Base-by-base conservation (phyloP, 192 early-diverging fungal species). In the Rhizoclosmatium sp. region DNA sequence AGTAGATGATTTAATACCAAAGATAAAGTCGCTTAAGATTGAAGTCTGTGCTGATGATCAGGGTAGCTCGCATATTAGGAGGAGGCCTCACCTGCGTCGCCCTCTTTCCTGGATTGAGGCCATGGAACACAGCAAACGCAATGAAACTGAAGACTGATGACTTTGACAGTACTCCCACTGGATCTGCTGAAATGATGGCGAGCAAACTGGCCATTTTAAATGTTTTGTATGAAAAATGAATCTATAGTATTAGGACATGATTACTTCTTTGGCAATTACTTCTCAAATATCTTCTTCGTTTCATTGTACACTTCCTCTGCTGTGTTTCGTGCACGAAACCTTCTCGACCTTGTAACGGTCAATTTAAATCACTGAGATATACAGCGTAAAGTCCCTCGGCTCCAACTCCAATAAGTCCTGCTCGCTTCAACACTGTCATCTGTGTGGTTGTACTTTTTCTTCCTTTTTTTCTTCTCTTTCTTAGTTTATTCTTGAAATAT, bases 341-440 rank as follows among this genome's bases (percentile, higher is more conserved):
- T 88, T 93, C 65, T 92, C 87, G 42, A 98, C 95, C 86, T 96
- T 98, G 49, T 89, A 88, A 49, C 82, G 88, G 82, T 92, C 97
- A 51, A 93, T 82, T 61, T 93, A 92, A 74, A 99, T 93, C 3
- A 99, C 98, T 4, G 96, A 31, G 31, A 31, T 31, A 31, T 31
- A 31, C 31, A 31, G 31, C 31, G 31, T 31, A 31, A 31, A 31
- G 31, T 31, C 31, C 31, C 31, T 31, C 31, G 31, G 31, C 31
- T 31, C 31, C 31, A 31, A 31, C 31, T 31, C 31, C 31, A 31
- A 31, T 31, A 31, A 31, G 31, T 31, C 31, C 31, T 31, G 31
- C 31, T 31, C 31, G 31, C 31, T 31, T 31, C 31, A 31, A 31
- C 31, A 31, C 31, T 31, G 31, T 31, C 31, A 31, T 31, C 31